Base-by-base conservation (phyloP, 164 flowering plant species). In the Annona cherimola region DNA sequence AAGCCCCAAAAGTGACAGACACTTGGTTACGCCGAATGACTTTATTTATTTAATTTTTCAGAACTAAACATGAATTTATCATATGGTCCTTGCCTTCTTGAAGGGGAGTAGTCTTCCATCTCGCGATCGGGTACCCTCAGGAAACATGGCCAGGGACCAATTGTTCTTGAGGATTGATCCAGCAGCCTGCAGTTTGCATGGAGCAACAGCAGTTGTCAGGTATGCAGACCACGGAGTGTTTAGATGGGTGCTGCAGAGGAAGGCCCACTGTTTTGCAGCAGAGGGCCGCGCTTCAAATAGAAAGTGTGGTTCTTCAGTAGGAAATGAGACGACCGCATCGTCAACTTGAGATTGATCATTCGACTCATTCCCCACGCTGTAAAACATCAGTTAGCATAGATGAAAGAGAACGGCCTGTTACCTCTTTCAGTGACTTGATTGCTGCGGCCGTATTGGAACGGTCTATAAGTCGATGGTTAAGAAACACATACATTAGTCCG, bases 111-210 rank as follows among this genome's bases (percentile, higher is more conserved):
- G 61, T 50, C 87, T 76, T 45, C 88, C 90, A 42, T 73, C 74
- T 76, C 70, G 74, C 45, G 90, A 87, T 70, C 90, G 73, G 71
- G 87, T 87, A 16, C 90, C 90, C 76, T 87, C 90, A 0, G 88
- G 88, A 55, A 87, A 87, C 46, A 87, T 80, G 67, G 83, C 71
- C 69, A 87, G 57, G 1, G 90, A 87, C 4, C 85, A 75, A 0
- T 83, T 81, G 75, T 81, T 81, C 73, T 75, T 73, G 11, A 79
- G 81, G 40, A 85, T 74, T 5, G 84, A 79, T 54, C 63, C 42
- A 70, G 82, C 87, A 4, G 81, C 86, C 90, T 85, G 74, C 64
- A 67, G 19, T 75, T 55, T 19, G 19, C 62, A 69, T 4, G 54
- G 59, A 67, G 12, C 45, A 45, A 26, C 41, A 50, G 35, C 35